A percentile compares a stretch with the other conserved stretches of the same genome.
Evolutionary conservation across 192 early-diverging fungal species (phyloP).

Genomic region (Funneliformis mosseae): DNA sequence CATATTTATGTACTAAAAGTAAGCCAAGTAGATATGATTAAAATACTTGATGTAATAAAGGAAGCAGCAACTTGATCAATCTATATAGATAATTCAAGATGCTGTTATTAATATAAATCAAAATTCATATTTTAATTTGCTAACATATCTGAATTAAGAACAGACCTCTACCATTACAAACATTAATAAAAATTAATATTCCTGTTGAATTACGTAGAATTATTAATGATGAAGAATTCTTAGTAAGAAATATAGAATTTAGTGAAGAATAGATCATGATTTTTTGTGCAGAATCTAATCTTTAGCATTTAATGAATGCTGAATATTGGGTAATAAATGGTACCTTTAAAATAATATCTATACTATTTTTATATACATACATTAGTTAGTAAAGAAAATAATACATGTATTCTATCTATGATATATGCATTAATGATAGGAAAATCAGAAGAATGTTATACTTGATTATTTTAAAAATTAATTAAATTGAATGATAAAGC

Average conservation of each 20-base stretch:
- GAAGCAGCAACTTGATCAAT: background rate
- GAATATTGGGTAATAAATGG: background rate
- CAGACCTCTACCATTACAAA: too few species aligned
- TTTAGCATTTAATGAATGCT: background rate
- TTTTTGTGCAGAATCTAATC: background rate
- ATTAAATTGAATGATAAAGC: background rate
- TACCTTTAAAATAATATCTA: background rate
- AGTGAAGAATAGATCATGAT: background rate
- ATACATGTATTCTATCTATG: background rate
- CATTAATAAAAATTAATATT: background rate
- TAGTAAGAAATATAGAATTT: background rate
- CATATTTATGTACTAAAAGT: background rate
- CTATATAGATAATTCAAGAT: background rate
- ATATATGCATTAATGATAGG: conserved; percentile 1
- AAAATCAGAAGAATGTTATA: conserved; percentile 18
- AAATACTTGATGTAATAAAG: background rate
- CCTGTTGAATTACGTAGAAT: background rate
- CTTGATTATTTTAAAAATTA: conserved; percentile 5
- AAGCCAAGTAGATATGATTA: background rate
- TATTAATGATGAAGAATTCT: background rate
- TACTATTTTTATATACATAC: conserved; percentile 3
- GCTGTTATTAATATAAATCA: too few species aligned
- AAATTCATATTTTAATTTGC: too few species aligned
- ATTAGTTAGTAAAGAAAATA: background rate
- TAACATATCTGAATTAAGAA: too few species aligned